Percentiles rank a stretch among this genome's conserved stretches.
Conservation (phyloP, 768 basidiomycete genomes). For the Pleurotus eryngii region DNA sequence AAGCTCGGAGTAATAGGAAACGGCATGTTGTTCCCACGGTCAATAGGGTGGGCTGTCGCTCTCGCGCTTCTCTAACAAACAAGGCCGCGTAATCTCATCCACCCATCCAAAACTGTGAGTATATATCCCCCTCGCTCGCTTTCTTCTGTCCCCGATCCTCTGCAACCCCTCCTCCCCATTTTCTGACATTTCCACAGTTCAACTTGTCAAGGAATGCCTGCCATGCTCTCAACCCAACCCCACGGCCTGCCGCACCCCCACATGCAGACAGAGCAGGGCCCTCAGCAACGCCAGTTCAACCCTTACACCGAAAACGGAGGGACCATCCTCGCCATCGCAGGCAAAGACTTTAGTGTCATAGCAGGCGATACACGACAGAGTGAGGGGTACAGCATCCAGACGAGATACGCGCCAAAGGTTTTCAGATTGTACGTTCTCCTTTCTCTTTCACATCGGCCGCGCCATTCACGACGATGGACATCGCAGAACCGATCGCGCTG, state of each 20-base stretch:
- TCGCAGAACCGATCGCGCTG: constrained; percentile 83
- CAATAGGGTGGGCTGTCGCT: constrained; percentile 32
- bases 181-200: constrained; percentile 14
- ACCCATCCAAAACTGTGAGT: constrained; percentile 26
- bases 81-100: constrained; percentile 32
- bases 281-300: constrained; percentile 67
- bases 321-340: constrained; percentile 94
- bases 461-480: constrained; percentile 3
- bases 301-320: constrained; percentile 95
- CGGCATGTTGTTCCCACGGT: constrained; percentile 12
- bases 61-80: neutral
- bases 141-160: constrained; percentile 25
- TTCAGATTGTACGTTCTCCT: constrained; percentile 72
- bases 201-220: constrained; percentile 25
- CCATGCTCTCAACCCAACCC: constrained; percentile 32
- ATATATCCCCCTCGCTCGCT: constrained; percentile 11
- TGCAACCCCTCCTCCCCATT: constrained; percentile 17
- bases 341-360: constrained; percentile 89
- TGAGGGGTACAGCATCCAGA: constrained; percentile 97
- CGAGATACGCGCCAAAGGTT: constrained; percentile 94
- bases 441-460: neutral
- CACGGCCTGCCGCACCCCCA: neutral
- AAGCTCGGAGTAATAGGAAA: constrained; percentile 34
- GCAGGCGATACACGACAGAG: constrained; percentile 97
- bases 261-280: constrained; percentile 15